These are phyloP conservation scores for Phyllosticta ampelicida DNA, from an alignment of 2,329 filamentous ascomycete genomes.

Conservation along the genomic window DNA sequence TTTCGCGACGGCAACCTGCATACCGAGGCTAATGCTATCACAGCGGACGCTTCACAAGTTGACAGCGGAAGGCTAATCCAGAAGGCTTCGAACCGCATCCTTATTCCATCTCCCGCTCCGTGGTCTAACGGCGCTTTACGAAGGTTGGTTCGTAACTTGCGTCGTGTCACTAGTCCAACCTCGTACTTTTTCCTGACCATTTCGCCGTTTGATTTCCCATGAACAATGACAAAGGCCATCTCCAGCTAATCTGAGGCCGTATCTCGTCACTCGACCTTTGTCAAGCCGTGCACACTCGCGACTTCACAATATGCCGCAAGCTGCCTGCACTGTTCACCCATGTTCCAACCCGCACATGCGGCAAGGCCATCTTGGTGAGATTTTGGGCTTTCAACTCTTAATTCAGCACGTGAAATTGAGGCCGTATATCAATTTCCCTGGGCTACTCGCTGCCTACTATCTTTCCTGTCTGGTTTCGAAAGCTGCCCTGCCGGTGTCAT, in stretches of 20 bases:
- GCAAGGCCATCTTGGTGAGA: neutral
- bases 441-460: neutral
- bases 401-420: neutral
- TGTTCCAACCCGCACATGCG: neutral
- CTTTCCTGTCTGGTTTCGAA: neutral
- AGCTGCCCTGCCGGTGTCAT: neutral
- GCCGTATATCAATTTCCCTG: neutral
- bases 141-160: neutral
- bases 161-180: neutral
- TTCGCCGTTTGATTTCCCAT: too few relatives aligned
- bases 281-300: too few relatives aligned
- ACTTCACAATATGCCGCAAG: too few relatives aligned
- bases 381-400: neutral
- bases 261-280: too few relatives aligned
- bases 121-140: neutral
- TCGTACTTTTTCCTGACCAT: neutral
- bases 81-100: neutral
- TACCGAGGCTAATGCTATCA: neutral
- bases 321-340: too few relatives aligned
- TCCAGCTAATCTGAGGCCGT: too few relatives aligned
- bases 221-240: too few relatives aligned
- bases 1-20: neutral
- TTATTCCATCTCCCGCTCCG: neutral
- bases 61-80: neutral
- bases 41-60: neutral